A percentile compares a stretch with the other conserved stretches of the same genome.
Evolutionary conservation across 75 land plant species (phyloP).

Genomic region (Picea sitchensis): DNA sequence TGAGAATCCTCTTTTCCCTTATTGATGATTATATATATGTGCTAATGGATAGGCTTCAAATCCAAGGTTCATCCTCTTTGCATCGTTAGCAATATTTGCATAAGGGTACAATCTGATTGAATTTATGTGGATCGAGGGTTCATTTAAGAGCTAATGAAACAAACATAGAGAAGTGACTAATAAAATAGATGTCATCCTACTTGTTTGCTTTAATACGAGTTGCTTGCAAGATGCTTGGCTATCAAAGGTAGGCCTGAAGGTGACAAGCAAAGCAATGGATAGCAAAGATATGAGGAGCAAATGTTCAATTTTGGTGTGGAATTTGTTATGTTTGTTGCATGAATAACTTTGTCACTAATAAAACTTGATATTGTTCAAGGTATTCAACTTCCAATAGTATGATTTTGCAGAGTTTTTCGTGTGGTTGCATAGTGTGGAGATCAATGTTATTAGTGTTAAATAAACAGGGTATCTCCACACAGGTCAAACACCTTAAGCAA

Average conservation of each 20-base stretch:
- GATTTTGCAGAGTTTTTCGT: conserved; percentile 12
- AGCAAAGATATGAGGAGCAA: conserved; percentile 15
- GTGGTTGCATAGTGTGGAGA: not conserved
- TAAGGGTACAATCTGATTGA: conserved; percentile 4
- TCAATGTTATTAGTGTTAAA: too few species aligned
- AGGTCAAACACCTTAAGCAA: too few species aligned
- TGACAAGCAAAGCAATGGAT: conserved; percentile 15
- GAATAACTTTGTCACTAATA: not conserved
- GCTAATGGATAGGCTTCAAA: conserved; percentile 17
- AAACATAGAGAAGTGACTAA: conserved; percentile 15
- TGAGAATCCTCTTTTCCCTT: too few species aligned
- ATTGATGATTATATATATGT: not conserved
- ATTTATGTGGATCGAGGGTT: conserved; percentile 6
- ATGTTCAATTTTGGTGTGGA: not conserved
- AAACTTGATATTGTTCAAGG: not conserved
- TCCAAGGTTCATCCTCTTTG: conserved; percentile 13
- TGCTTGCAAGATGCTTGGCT: conserved; percentile 3
- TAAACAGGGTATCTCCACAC: too few species aligned
- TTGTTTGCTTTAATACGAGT: conserved; percentile 3
- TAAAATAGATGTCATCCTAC: conserved; percentile 11
- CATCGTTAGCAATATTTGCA: conserved; percentile 6
- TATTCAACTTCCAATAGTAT: conserved; percentile 10
- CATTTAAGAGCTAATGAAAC: conserved; percentile 19
- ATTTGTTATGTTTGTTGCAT: not conserved
- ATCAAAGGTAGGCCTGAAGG: conserved; percentile 12